These are phyloP conservation scores for Trichoderma orchidacearum DNA, from an alignment of 495 filamentous ascomycete species.

Conservation along the genomic window DNA sequence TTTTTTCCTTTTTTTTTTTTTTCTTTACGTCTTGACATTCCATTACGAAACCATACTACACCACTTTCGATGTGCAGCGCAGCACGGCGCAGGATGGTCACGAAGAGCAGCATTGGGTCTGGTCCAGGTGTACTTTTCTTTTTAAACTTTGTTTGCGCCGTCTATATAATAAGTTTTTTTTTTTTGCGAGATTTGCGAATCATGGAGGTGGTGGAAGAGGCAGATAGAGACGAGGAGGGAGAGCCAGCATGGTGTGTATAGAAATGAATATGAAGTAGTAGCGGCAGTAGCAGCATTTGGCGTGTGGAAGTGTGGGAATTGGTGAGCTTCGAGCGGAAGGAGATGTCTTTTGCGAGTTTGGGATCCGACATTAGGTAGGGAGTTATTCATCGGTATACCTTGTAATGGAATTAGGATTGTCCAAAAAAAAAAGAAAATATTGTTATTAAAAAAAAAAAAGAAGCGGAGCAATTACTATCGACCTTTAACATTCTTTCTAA, in stretches of 20 bases:
- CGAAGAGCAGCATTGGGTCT: slow-evolving; percentile 3
- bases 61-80: slow-evolving; percentile 2
- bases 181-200: background rate
- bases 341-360: slow-evolving; percentile 1
- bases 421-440: background rate
- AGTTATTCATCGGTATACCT: slow-evolving; percentile 1
- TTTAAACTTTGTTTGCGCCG: slow-evolving; percentile 1
- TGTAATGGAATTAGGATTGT: slow-evolving; percentile 1
- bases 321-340: background rate
- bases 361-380: slow-evolving; percentile 1
- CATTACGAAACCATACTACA: slow-evolving; percentile 2
- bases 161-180: slow-evolving; percentile 3
- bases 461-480: background rate
- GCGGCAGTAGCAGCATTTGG: background rate
- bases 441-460: background rate
- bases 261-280: background rate
- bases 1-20: background rate
- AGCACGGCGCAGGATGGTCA: slow-evolving; percentile 3
- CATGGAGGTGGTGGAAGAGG: background rate
- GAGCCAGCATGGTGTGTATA: background rate
- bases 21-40: background rate
- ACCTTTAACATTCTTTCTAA: background rate
- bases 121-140: slow-evolving; percentile 2
- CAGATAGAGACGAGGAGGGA: background rate
- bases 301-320: background rate